Base-by-base conservation (phyloP, 345 rosid genomes). In the Leavenworthia alabamica region DNA sequence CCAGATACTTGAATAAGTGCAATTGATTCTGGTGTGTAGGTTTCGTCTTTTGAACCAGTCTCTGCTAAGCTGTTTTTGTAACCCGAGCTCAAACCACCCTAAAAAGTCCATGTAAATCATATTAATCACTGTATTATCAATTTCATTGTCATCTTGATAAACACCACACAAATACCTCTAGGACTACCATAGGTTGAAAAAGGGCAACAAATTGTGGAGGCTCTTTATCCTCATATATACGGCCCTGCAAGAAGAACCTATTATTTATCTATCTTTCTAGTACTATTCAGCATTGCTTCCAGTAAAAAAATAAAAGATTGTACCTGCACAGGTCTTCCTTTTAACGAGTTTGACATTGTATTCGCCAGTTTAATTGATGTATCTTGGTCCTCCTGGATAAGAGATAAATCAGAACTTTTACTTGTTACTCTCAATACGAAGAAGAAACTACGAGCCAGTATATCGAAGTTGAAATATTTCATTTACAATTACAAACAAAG, bases 11-110 rank as follows among this genome's bases (percentile, higher is more conserved):
- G 86, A 60, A 93, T 74, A 10, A 93, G 92, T 52, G 97, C 84
- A 64, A 89, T 76, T 69, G 77, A 58, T 17, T 93, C 97, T 47
- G 78, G 27, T 7, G 90, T 71, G 65, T 83, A 93, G 40, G 95
- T 80, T 70, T 84, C 95, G 57, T 93, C 99, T 2, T 72, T 24
- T 66, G 70, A 67, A 51, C 77, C 86, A 69, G 75, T 81, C 46
- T 87, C 96, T 45, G 74, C 83, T 60, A 84, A 48, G 2, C 31
- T 71, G 11, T 74, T 83, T 68, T 84, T 85, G 82, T 87, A 93
- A 33, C 96, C 89, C 64, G 90, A 80, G 82, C 96, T 84, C 76
- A 85, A 72, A 57, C 99, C 99, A 71, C 99, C 99, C 99, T 93
- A 67, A 8, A 22, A 45, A 36, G 24, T n/a, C 20, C 66, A 62